Evolutionary conservation across 805 yeast genomes (phyloP).

Genomic region (Yarrowia sp.): DNA sequence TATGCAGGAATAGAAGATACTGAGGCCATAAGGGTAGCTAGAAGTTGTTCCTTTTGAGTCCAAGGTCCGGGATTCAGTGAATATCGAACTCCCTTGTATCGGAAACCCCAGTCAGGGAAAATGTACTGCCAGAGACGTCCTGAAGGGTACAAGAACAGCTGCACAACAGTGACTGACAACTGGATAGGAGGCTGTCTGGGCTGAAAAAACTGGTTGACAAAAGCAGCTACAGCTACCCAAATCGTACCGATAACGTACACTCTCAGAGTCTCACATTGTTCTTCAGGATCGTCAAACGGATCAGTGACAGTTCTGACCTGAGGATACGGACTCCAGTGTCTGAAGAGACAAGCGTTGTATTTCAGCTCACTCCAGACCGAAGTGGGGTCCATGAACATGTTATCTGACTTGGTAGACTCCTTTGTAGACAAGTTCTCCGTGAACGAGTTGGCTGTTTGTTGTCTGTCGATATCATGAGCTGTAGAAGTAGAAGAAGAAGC

Average conservation of each 20-base stretch:
- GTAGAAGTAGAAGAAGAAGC: neutral
- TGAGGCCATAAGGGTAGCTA: slow-evolving; percentile 46
- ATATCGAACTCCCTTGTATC: slow-evolving; percentile 29
- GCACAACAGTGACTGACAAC: slow-evolving; percentile 51
- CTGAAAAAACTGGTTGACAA: slow-evolving; percentile 44
- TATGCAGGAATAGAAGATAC: slow-evolving; percentile 44
- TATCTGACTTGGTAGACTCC: neutral
- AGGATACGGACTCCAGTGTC: slow-evolving; percentile 52
- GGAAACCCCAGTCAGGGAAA: slow-evolving; percentile 39
- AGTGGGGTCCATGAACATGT: neutral
- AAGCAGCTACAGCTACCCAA: slow-evolving; percentile 33
- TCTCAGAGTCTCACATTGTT: slow-evolving; percentile 50
- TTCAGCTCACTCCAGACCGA: neutral
- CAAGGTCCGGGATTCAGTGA: slow-evolving; percentile 64
- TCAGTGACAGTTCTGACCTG: slow-evolving; percentile 65
- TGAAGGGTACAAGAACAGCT: slow-evolving; percentile 56
- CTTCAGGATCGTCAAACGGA: slow-evolving; percentile 47
- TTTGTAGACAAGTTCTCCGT: neutral
- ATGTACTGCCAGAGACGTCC: slow-evolving; percentile 41
- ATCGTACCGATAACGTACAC: slow-evolving; percentile 42
- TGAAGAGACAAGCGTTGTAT: neutral
- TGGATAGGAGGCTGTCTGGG: slow-evolving; percentile 52
- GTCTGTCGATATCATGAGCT: neutral
- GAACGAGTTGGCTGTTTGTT: neutral
- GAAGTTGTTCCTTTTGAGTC: slow-evolving; percentile 59